These are phyloP conservation scores for Microbotryomycetes sp. DNA, from an alignment of 1,284 basidiomycete species.

Conservation along the genomic window DNA sequence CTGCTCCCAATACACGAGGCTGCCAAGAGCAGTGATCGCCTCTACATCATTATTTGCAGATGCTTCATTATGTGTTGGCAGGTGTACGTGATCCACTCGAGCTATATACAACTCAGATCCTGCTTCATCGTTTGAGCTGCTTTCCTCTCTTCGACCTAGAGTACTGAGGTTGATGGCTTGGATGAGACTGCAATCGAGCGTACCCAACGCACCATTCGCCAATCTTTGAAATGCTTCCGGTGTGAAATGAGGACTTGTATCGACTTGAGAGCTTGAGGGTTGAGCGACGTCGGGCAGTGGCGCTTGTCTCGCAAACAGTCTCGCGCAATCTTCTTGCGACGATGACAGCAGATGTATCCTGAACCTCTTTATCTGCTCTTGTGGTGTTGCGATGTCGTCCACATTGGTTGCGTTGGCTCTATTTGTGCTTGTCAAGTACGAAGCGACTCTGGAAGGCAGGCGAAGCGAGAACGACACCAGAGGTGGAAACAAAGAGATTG, in stretches of 20 bases:
- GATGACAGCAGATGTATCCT: slow-evolving; percentile 29
- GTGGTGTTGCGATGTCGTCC: no score
- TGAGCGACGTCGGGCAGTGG: slow-evolving; percentile 23
- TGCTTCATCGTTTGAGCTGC: neutral
- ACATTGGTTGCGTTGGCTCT: neutral
- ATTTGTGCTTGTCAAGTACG: slow-evolving; percentile 13
- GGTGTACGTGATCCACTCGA: slow-evolving; percentile 16
- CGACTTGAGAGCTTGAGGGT: slow-evolving; percentile 3
- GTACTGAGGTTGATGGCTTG: slow-evolving; percentile 9
- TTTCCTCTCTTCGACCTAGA: neutral
- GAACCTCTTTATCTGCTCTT: no score
- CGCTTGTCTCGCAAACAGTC: slow-evolving; percentile 32
- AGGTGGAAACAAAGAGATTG: slow-evolving; percentile 82
- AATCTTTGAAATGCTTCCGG: slow-evolving; percentile 20
- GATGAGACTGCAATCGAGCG: slow-evolving; percentile 25
- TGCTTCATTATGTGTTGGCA: neutral
- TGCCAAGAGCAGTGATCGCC: neutral
- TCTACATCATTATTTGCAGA: neutral
- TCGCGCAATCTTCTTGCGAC: slow-evolving; percentile 25
- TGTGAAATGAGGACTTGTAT: slow-evolving; percentile 11
- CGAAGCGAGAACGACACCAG: slow-evolving; percentile 80
- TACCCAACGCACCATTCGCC: slow-evolving; percentile 15
- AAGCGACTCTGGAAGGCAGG: slow-evolving; percentile 77
- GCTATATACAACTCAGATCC: slow-evolving; percentile 35
- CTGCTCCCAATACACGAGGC: slow-evolving; percentile 23